phyloP scores from a whole-genome alignment of 495 filamentous ascomycete species.

The Xylaria castorea region DNA sequence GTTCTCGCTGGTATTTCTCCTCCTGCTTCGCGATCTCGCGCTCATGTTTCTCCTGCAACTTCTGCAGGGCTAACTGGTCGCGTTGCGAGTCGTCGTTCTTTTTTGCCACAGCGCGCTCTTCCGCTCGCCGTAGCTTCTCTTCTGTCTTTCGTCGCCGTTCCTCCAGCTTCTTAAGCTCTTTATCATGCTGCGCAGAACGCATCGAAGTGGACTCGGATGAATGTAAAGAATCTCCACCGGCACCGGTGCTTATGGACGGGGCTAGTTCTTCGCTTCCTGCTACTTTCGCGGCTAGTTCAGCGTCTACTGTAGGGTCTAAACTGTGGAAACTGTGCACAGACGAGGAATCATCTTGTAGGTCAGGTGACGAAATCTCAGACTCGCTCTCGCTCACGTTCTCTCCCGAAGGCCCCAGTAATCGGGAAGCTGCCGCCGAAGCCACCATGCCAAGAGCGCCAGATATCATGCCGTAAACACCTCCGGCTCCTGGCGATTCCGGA shows the following conservation, averaged over 20 bases:
- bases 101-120: slow-evolving; percentile 53
- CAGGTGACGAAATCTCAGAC: slow-evolving; percentile 28
- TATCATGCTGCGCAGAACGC: slow-evolving; percentile 61
- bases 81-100: slow-evolving; percentile 47
- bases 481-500: slow-evolving; percentile 54
- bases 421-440: slow-evolving; percentile 49
- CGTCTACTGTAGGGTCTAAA: slow-evolving; percentile 36
- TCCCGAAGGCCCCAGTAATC: slow-evolving; percentile 42
- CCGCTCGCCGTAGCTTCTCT: slow-evolving; percentile 66
- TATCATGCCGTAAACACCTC: slow-evolving; percentile 59
- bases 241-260: slow-evolving; percentile 35
- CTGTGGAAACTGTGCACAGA: slow-evolving; percentile 54
- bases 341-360: slow-evolving; percentile 37
- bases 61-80: slow-evolving; percentile 55
- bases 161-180: slow-evolving; percentile 77
- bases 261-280: slow-evolving; percentile 38
- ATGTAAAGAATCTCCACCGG: slow-evolving; percentile 8
- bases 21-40: slow-evolving; percentile 65
- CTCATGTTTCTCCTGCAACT: slow-evolving; percentile 66
- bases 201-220: slow-evolving; percentile 42
- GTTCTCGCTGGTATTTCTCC: slow-evolving; percentile 67
- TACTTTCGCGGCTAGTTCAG: slow-evolving; percentile 33
- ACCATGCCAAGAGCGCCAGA: slow-evolving; percentile 52
- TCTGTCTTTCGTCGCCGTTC: slow-evolving; percentile 72
- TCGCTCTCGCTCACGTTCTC: slow-evolving; percentile 47